These are phyloP conservation scores for Acer yangbiense DNA, from an alignment of 345 rosid species.

Conservation along the genomic window DNA sequence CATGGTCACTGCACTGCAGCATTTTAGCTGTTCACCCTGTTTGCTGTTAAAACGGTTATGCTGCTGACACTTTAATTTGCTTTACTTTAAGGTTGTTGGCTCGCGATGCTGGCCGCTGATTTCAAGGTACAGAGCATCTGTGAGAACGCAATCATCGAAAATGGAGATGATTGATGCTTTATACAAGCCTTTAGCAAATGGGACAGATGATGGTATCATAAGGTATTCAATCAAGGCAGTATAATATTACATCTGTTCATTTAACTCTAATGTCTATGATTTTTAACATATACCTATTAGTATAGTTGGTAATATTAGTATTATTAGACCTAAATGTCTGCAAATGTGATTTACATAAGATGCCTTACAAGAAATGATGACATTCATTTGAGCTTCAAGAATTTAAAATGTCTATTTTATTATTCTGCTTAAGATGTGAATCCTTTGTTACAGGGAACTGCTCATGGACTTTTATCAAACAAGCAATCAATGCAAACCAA, in stretches of 20 bases:
- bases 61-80: conserved; percentile 5
- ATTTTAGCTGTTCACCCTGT: not conserved
- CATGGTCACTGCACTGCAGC: not conserved
- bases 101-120: conserved; percentile 77
- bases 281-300: not conserved
- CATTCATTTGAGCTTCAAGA: not conserved
- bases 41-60: not conserved
- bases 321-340: too few species aligned
- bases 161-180: conserved; percentile 88
- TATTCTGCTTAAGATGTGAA: conserved; percentile 4
- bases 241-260: not conserved
- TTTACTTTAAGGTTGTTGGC: conserved; percentile 79
- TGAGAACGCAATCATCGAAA: conserved; percentile 81
- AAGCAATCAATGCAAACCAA: conserved; percentile 58
- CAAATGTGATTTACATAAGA: not conserved
- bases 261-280: not conserved
- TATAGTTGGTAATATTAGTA: not conserved
- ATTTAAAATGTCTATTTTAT: not conserved
- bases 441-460: conserved; percentile 54
- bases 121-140: conserved; percentile 89
- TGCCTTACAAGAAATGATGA: not conserved
- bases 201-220: conserved; percentile 76
- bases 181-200: conserved; percentile 60
- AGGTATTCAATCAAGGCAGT: conserved; percentile 44
- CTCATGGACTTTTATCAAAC: conserved; percentile 65